phyloP scores from a whole-genome alignment of 306 rosid genomes.

The Trifolium repens region DNA sequence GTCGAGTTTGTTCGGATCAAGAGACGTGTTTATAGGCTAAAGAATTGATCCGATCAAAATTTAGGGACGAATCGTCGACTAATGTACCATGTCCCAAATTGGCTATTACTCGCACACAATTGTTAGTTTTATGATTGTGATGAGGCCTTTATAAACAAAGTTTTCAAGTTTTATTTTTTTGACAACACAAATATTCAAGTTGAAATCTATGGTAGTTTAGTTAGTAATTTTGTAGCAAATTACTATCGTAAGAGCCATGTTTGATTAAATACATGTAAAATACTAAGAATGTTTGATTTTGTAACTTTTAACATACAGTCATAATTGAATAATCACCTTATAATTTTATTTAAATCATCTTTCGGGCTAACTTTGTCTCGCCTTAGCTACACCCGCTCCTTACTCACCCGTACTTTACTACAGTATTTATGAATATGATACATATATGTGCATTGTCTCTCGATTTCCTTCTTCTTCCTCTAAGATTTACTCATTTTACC shows the following conservation, averaged over 20 bases:
- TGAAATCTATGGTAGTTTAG: background rate
- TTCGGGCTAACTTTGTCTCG: background rate
- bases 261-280: background rate
- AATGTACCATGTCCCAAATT: background rate
- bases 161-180: no score
- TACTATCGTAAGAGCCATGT: background rate
- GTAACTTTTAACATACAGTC: background rate
- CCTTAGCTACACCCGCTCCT: background rate
- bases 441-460: background rate
- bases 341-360: background rate
- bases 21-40: background rate
- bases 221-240: background rate
- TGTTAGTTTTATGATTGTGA: background rate
- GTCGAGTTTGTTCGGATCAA: background rate
- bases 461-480: background rate
- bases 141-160: background rate
- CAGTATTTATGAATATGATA: no score
- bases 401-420: no score
- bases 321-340: background rate
- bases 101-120: background rate
- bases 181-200: no score
- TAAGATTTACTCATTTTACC: background rate
- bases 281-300: background rate
- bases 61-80: background rate
- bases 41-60: background rate